Percentiles rank a stretch among this genome's conserved stretches.
phyloP scores from a whole-genome alignment of 164 flowering plant species.

The Magnolia kwangsiensis region DNA sequence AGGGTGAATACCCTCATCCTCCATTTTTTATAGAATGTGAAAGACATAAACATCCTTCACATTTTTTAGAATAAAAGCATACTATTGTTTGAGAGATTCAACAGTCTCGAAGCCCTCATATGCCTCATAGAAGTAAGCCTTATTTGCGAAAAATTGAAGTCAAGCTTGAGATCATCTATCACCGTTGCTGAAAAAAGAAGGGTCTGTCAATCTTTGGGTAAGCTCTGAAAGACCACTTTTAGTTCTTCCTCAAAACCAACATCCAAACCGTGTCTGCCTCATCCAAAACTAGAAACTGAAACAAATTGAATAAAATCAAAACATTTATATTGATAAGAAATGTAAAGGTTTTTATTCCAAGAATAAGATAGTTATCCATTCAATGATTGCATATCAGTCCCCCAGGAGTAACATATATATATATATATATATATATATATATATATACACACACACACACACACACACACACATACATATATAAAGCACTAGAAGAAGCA shows the following conservation, averaged over 20 bases:
- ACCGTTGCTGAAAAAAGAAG: conserved; percentile 91
- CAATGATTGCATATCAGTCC: neutral
- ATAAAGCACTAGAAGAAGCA: too few relatives aligned
- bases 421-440: too few relatives aligned
- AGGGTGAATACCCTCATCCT: conserved; percentile 70
- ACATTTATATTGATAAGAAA: neutral
- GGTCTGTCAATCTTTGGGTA: conserved; percentile 84
- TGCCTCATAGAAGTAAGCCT: conserved; percentile 79
- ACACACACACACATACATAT: too few relatives aligned
- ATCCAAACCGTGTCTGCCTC: conserved; percentile 98
- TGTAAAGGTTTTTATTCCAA: too few relatives aligned
- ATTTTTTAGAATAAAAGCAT: conserved; percentile 53
- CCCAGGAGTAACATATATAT: too few relatives aligned
- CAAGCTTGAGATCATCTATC: conserved; percentile 66
- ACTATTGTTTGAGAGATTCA: conserved; percentile 85
- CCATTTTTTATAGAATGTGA: conserved; percentile 70
- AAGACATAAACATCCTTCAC: conserved; percentile 81
- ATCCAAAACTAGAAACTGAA: conserved; percentile 87
- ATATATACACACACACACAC: too few relatives aligned
- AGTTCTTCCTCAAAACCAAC: conserved; percentile 86
- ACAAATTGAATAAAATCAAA: conserved; percentile 6
- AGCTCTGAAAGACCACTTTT: conserved; percentile 63
- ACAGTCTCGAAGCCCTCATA: conserved; percentile 89
- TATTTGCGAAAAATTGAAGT: conserved; percentile 77
- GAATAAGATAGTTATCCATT: neutral